Base-by-base conservation (phyloP, 768 basidiomycete genomes). In the Paxillus rubicundulus region DNA sequence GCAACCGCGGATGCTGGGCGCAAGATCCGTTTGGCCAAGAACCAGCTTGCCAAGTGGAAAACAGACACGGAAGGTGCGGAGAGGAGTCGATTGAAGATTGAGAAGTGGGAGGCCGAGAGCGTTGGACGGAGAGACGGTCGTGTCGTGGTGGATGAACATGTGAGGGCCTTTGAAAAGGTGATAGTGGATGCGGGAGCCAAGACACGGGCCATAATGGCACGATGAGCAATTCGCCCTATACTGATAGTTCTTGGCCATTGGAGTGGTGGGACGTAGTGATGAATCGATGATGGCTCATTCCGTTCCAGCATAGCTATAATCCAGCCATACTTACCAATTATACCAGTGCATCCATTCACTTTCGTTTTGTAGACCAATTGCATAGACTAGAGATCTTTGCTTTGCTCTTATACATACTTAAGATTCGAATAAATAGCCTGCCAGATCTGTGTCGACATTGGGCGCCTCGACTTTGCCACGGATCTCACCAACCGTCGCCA, bases 31-130 rank as follows among this genome's bases (percentile, higher is more conserved):
- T 87, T 88, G 13, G 70, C 92, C 55, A 90, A 89, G 73, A 92
- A 92, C 61, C 88, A 87, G 59, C 70, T 93, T 28, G 86, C 85
- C 6, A 87, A 82, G 18, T 89, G 88, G 86, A 79, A 85, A 49
- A 77, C 80, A 30, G 91, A 93, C 50, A 90, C 85, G 79, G 91
- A 93, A 58, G 88, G 85, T 56, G 91, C 89, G 37, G 91, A 93
- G 65, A 79, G 82, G 42, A 93, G 91, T 62, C 79, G 87, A 32
- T 62, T 76, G 53, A 81, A 75, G 66, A 89, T 93, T 50, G 89
- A 90, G 68, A 78, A 75, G 65, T 92, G 92, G 92, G 91, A 93
- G 62, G 77, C 81, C 8, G 87, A 68, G 70, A 52, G 81, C 21
- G 40, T 66, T 53, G 51, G 53, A 48, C 59, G 69, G 49, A 55